Evolutionary conservation across 2,329 filamentous ascomycete genomes (phyloP), one percentile per base, ranked within the genome.

Genomic region (Arthrobotrys pseudoclavata): DNA sequence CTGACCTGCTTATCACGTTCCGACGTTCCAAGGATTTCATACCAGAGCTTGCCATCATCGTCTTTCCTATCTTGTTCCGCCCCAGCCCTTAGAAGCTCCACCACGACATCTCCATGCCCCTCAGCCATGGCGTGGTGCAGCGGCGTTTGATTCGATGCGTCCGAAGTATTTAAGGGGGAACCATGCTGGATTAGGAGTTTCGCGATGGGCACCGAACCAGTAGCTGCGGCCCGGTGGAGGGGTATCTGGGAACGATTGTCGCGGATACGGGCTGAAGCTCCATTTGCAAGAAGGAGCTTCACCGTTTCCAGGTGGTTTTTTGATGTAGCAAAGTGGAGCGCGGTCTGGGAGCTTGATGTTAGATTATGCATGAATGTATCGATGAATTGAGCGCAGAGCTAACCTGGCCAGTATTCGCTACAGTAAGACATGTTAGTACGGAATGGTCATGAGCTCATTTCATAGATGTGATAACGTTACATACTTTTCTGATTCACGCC

Each of bases 251-350:
- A 95, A 31, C 94, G 89, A 82, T 89, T 92, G 83, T 99, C 96
- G 79, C 92, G 92, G 1, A 94, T 87, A 26, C 95, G 87, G 0
- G 94, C 89, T 3, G 91, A 93, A 12, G 93, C 95, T 81, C 90
- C 87, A 18, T 79, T 79, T 24, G 76, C 60, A 45, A 99, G 85
- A n/a, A 99, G 88, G 72, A 89, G 89, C 60, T 90, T 91, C 26
- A 93, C 93, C 5, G 92, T 87, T 79, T 96, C 92, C 52, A 97
- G 86, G 82, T 97, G 94, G 81, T 89, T 89, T 84, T 99, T 99
- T 34, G 94, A 97, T 13, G 92, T 91, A 60, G 94, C 90, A 83
- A 98, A 97, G 84, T 98, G 95, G 20, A 99, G 88, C 9, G 91
- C 93, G 22, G 94, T 97, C 89, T 96, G 80, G 60, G 66, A 45